Percentiles rank a stretch among this genome's conserved stretches.
These are phyloP conservation scores for Populus trichocarpa DNA, from an alignment of 441 rosid genomes.

Conservation along the genomic window DNA sequence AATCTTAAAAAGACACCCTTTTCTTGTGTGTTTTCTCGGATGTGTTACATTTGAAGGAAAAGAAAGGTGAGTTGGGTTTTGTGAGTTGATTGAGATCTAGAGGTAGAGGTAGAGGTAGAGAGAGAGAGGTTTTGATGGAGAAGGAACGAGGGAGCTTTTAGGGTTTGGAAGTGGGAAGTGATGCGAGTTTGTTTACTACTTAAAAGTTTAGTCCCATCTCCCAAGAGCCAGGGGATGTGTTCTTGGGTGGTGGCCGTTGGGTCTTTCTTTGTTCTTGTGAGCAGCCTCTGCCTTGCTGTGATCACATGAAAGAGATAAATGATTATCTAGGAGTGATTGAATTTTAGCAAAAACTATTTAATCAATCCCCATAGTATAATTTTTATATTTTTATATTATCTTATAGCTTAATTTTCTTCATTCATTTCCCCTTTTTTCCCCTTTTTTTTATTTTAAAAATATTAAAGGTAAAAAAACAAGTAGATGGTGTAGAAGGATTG, in stretches of 20 bases:
- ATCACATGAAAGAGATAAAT: neutral
- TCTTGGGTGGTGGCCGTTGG: neutral
- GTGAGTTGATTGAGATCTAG: neutral
- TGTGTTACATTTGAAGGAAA: neutral
- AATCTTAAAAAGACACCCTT: neutral
- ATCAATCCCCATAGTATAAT: neutral
- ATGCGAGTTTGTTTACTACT: neutral
- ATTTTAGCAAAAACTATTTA: neutral
- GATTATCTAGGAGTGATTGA: neutral
- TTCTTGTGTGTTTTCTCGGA: neutral
- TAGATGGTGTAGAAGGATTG: too few relatives aligned
- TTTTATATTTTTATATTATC: too few relatives aligned
- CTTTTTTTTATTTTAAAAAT: too few relatives aligned
- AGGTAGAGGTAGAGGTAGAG: neutral
- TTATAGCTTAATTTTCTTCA: neutral
- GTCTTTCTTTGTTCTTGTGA: neutral
- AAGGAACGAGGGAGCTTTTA: neutral
- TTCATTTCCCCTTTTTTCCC: too few relatives aligned
- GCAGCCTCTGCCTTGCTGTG: neutral
- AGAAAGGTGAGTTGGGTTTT: neutral
- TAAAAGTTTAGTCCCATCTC: neutral
- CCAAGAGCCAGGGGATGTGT: neutral
- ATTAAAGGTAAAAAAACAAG: too few relatives aligned
- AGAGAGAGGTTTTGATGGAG: neutral
- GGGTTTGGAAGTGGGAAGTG: neutral